Percentiles rank a stretch among this genome's conserved stretches.
These are phyloP conservation scores for Hanseniaspora mollemarum DNA, from an alignment of 805 yeast genomes.

Conservation along the genomic window DNA sequence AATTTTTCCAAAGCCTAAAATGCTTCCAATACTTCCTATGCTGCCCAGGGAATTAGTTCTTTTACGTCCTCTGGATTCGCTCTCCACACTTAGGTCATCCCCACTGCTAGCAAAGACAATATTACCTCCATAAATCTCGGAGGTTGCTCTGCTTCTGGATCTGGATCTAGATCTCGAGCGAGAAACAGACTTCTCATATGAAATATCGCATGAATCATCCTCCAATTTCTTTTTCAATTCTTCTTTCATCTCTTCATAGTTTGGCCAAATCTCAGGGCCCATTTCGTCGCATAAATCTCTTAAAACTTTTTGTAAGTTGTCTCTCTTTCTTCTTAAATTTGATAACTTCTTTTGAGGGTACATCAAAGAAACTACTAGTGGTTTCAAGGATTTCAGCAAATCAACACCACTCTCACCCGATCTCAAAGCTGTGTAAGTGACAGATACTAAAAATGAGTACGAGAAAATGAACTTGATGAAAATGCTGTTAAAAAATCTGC, in stretches of 20 bases:
- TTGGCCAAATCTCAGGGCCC: constrained; percentile 83
- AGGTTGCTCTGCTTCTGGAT: constrained; percentile 11
- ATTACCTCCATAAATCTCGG: constrained; percentile 10
- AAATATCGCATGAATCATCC: constrained; percentile 3
- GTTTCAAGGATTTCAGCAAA: constrained; percentile 67
- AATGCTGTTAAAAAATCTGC: constrained; percentile 10
- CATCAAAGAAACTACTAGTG: constrained; percentile 42
- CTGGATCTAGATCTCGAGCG: constrained; percentile 11
- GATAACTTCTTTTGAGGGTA: constrained; percentile 35
- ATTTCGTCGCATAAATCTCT: constrained; percentile 68
- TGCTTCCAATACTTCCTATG: constrained; percentile 15
- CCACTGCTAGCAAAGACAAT: constrained; percentile 7
- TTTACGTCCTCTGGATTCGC: constrained; percentile 18
- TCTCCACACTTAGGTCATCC: neutral
- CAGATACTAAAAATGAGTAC: constrained; percentile 53
- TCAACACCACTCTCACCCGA: constrained; percentile 94
- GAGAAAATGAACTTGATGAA: constrained; percentile 37
- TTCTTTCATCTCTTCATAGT: constrained; percentile 41
- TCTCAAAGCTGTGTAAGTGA: constrained; percentile 82
- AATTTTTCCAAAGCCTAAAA: constrained; percentile 15
- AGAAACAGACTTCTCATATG: neutral
- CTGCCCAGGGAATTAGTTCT: constrained; percentile 16
- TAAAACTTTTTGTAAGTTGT: constrained; percentile 53
- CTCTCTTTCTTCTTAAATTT: constrained; percentile 49
- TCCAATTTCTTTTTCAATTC: constrained; percentile 12